A percentile compares a stretch with the other conserved stretches of the same genome.
These are phyloP conservation scores for Rhizophora apiculata DNA, from an alignment of 345 rosid species.

Conservation along the genomic window DNA sequence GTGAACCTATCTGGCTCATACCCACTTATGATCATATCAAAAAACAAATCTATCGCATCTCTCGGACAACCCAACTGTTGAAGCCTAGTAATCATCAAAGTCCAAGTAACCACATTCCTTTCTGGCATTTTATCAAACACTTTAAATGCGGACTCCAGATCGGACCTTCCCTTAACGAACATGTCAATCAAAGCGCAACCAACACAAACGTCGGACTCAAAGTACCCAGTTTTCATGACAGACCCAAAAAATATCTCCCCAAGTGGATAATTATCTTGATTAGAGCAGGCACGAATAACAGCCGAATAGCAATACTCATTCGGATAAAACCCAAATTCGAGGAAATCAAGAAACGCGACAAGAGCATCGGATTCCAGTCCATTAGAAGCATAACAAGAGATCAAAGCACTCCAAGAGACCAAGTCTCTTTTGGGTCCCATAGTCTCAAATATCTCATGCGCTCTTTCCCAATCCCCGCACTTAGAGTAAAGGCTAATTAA, in stretches of 20 bases:
- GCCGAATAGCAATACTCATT: conserved; percentile 67
- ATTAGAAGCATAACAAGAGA: conserved; percentile 57
- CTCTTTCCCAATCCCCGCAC: conserved; percentile 45
- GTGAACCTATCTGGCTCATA: conserved; percentile 54
- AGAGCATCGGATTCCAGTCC: conserved; percentile 43
- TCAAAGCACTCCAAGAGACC: conserved; percentile 77
- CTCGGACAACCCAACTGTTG: conserved; percentile 43
- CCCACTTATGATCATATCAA: conserved; percentile 49
- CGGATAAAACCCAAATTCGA: conserved; percentile 53
- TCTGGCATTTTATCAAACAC: conserved; percentile 62
- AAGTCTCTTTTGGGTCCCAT: conserved; percentile 58
- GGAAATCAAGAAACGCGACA: conserved; percentile 42
- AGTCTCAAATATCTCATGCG: conserved; percentile 39
- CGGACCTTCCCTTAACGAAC: conserved; percentile 50
- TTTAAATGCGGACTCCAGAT: conserved; percentile 45
- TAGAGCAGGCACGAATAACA: conserved; percentile 57
- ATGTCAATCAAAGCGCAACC: conserved; percentile 66
- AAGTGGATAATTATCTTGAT: conserved; percentile 16
- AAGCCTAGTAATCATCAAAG: conserved; percentile 59
- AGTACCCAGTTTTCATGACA: conserved; percentile 48
- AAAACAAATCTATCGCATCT: conserved; percentile 47
- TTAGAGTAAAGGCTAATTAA: conserved; percentile 69
- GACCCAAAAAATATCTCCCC: conserved; percentile 54
- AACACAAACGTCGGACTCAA: conserved; percentile 51
- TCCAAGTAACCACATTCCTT: conserved; percentile 61